Percentiles rank a stretch among this genome's conserved stretches.
These are phyloP conservation scores for thale cress (Arabidopsis thaliana) DNA, from an alignment of 345 rosid species.

Conservation along the genomic window DNA sequence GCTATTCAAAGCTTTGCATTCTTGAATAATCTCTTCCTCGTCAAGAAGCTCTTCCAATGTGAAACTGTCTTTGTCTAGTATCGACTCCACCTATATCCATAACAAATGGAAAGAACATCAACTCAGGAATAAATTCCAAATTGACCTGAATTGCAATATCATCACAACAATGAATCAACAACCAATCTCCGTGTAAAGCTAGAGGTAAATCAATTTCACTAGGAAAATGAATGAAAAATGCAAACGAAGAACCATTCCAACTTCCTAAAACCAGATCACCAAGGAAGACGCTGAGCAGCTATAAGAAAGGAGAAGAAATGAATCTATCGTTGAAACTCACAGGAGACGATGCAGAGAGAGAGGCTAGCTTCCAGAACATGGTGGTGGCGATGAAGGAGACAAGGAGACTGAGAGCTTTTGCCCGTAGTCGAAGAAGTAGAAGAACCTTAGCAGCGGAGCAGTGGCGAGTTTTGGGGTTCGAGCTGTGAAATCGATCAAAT, in stretches of 20 bases:
- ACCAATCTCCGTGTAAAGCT: no score
- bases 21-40: conserved; percentile 98
- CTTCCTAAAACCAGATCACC: conserved; percentile 17
- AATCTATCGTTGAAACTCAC: conserved; percentile 52
- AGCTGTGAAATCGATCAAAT: conserved; percentile 32
- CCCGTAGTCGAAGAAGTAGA: background rate
- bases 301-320: background rate
- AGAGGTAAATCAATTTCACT: no score
- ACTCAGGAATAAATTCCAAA: background rate
- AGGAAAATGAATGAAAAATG: no score
- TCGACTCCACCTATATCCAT: conserved; percentile 74
- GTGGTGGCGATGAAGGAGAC: conserved; percentile 1
- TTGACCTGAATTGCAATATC: background rate
- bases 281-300: background rate
- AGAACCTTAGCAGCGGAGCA: conserved; percentile 14
- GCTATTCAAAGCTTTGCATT: conserved; percentile 93
- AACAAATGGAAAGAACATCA: conserved; percentile 18
- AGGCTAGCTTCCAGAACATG: conserved; percentile 96
- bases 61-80: conserved; percentile 83
- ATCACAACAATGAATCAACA: background rate
- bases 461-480: conserved; percentile 22
- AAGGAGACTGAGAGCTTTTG: background rate
- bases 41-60: conserved; percentile 95
- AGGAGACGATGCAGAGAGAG: conserved; percentile 87
- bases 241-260: conserved; percentile 11